Evolutionary conservation across 192 early-diverging fungal genomes (phyloP).

Genomic region (Entomortierella parvispora): DNA sequence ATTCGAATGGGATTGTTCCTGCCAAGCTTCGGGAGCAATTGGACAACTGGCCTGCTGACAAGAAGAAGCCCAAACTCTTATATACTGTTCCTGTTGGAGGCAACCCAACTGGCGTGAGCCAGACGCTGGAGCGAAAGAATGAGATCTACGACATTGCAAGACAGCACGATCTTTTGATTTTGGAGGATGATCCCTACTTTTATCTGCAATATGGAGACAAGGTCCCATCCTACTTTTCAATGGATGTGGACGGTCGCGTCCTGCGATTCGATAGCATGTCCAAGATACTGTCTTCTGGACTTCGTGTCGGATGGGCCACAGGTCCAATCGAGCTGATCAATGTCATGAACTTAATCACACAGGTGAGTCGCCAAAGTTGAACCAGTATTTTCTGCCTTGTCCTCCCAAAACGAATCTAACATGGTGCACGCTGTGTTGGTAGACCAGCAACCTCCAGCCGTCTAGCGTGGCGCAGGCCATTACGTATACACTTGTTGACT

Average conservation of each 20-base stretch:
- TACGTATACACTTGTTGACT: slow-evolving; percentile 72
- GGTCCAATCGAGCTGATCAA: slow-evolving; percentile 75
- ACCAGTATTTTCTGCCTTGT: no score
- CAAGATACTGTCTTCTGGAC: slow-evolving; percentile 90
- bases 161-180: slow-evolving; percentile 82
- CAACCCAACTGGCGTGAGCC: slow-evolving; percentile 91
- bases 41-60: slow-evolving; percentile 51
- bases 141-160: slow-evolving; percentile 81
- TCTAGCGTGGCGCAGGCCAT: slow-evolving; percentile 85
- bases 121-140: slow-evolving; percentile 78
- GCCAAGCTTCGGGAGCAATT: slow-evolving; percentile 61
- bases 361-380: slow-evolving; percentile 37
- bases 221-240: slow-evolving; percentile 84
- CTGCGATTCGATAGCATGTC: slow-evolving; percentile 93
- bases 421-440: no score
- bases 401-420: no score
- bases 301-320: slow-evolving; percentile 86
- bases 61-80: slow-evolving; percentile 59
- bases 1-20: slow-evolving; percentile 70
- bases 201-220: slow-evolving; percentile 78
- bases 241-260: slow-evolving; percentile 90
- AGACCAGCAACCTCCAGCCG: slow-evolving; percentile 86
- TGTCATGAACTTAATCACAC: slow-evolving; percentile 81
- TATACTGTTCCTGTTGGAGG: slow-evolving; percentile 89
- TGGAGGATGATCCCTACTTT: slow-evolving; percentile 98